phyloP scores from a whole-genome alignment of 1,284 basidiomycete species.

The Coriolopsis trogii region DNA sequence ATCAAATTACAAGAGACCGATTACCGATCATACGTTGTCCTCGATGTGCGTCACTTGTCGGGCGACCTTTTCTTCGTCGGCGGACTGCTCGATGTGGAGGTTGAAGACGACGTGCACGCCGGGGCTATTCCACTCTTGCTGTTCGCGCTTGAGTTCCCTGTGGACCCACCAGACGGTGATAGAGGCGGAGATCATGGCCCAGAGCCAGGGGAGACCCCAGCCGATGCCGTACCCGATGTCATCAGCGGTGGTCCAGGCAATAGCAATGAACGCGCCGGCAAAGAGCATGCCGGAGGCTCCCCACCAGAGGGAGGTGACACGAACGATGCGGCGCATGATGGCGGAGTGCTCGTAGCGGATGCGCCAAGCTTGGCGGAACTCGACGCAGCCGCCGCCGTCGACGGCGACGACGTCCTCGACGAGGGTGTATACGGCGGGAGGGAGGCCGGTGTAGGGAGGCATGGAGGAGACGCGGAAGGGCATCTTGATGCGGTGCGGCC shows the following conservation, averaged over 20 bases:
- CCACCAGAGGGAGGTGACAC: slow-evolving; percentile 31
- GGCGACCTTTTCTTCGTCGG: slow-evolving; percentile 20
- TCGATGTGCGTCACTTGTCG: slow-evolving; percentile 8
- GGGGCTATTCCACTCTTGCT: slow-evolving; percentile 23
- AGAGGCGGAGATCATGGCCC: slow-evolving; percentile 28
- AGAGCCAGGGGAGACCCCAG: slow-evolving; percentile 37
- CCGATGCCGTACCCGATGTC: slow-evolving; percentile 36
- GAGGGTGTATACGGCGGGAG: slow-evolving; percentile 35
- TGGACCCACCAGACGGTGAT: slow-evolving; percentile 27
- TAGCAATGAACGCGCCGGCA: slow-evolving; percentile 29
- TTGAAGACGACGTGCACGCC: slow-evolving; percentile 16
- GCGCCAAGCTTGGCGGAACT: slow-evolving; percentile 38
- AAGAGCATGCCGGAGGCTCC: slow-evolving; percentile 30
- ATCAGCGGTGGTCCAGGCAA: slow-evolving; percentile 30
- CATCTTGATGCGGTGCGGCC: slow-evolving; percentile 31
- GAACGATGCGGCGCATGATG: slow-evolving; percentile 33
- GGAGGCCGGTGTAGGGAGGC: slow-evolving; percentile 31
- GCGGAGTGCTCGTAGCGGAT: slow-evolving; percentile 35
- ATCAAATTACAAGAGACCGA: too few relatives aligned
- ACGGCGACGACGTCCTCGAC: slow-evolving; percentile 38
- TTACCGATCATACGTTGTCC: neutral
- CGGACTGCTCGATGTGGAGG: slow-evolving; percentile 18
- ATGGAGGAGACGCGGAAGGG: slow-evolving; percentile 38
- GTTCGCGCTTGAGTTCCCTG: slow-evolving; percentile 27
- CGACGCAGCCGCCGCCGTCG: slow-evolving; percentile 36